Percentiles rank a stretch among this genome's conserved stretches.
These are phyloP conservation scores for Tephrocybe sp. DNA, from an alignment of 768 basidiomycete species.

Conservation along the genomic window DNA sequence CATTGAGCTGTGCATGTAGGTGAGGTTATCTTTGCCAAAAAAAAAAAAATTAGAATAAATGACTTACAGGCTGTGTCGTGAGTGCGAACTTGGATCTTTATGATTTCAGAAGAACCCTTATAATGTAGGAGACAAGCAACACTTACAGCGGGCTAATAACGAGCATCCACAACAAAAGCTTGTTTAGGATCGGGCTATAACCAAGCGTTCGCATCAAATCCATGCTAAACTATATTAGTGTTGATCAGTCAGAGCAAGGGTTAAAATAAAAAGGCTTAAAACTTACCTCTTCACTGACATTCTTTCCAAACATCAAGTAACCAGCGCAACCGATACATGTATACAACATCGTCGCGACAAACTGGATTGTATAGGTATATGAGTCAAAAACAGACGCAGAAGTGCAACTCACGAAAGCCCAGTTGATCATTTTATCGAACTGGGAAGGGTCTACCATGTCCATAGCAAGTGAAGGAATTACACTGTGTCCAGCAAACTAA, in stretches of 20 bases:
- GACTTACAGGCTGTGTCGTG: constrained; percentile 71
- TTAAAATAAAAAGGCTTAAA: background rate
- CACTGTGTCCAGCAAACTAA: constrained; percentile 88
- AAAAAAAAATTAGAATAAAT: background rate
- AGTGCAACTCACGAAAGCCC: constrained; percentile 70
- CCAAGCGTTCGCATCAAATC: constrained; percentile 73
- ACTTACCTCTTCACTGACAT: constrained; percentile 76
- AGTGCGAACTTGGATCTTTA: constrained; percentile 85
- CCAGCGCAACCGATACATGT: constrained; percentile 75
- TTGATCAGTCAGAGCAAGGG: background rate
- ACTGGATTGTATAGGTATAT: constrained; percentile 29
- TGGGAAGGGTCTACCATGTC: constrained; percentile 85
- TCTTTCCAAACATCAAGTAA: constrained; percentile 87
- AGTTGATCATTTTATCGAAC: constrained; percentile 81
- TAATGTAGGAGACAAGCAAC: background rate
- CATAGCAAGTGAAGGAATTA: constrained; percentile 84
- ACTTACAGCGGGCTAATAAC: constrained; percentile 74
- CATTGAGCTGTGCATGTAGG: constrained; percentile 54
- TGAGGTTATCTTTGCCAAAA: background rate
- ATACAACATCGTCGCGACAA: constrained; percentile 60
- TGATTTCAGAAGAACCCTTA: constrained; percentile 14
- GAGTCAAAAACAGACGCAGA: background rate
- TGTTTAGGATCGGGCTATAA: constrained; percentile 70
- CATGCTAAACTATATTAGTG: constrained; percentile 64
- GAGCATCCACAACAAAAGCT: constrained; percentile 80